Evolutionary conservation across 768 basidiomycete genomes (phyloP).

Genomic region (Wakefieldia striispora): DNA sequence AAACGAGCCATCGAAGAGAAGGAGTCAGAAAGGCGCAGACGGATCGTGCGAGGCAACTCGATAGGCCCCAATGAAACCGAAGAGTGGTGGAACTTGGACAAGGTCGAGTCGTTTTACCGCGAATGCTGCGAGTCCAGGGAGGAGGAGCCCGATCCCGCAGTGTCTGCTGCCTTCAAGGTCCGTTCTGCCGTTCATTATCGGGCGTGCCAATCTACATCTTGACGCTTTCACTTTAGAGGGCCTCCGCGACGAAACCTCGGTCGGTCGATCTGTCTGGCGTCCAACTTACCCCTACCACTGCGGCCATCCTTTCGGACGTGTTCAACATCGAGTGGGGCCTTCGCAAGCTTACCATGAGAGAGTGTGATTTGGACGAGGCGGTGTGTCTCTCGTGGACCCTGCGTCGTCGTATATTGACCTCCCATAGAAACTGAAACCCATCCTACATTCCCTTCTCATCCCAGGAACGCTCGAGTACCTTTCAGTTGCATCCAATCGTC

Average conservation of each 20-base stretch:
- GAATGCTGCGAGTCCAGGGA: slow-evolving; percentile 82
- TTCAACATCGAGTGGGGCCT: slow-evolving; percentile 93
- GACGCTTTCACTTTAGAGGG: slow-evolving; percentile 37
- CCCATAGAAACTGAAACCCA: slow-evolving; percentile 74
- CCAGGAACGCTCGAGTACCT: slow-evolving; percentile 77
- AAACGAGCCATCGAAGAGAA: slow-evolving; percentile 75
- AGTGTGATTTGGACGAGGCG: slow-evolving; percentile 83
- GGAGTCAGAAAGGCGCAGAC: slow-evolving; percentile 64
- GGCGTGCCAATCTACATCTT: neutral
- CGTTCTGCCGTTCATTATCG: slow-evolving; percentile 14
- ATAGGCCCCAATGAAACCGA: slow-evolving; percentile 36
- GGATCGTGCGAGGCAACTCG: slow-evolving; percentile 60
- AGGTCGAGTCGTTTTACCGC: slow-evolving; percentile 82
- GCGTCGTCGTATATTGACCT: neutral
- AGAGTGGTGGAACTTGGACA: slow-evolving; percentile 84
- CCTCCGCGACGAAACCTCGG: slow-evolving; percentile 56
- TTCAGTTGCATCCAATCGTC: slow-evolving; percentile 83
- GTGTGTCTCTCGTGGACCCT: slow-evolving; percentile 38
- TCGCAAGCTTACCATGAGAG: slow-evolving; percentile 77
- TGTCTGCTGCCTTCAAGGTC: slow-evolving; percentile 73
- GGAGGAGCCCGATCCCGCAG: slow-evolving; percentile 61
- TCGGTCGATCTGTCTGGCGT: slow-evolving; percentile 79
- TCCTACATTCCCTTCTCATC: slow-evolving; percentile 87
- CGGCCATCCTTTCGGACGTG: slow-evolving; percentile 85
- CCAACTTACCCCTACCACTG: slow-evolving; percentile 64